phyloP scores from a whole-genome alignment of 139 green algal species.

The Nannochloris sp. region DNA sequence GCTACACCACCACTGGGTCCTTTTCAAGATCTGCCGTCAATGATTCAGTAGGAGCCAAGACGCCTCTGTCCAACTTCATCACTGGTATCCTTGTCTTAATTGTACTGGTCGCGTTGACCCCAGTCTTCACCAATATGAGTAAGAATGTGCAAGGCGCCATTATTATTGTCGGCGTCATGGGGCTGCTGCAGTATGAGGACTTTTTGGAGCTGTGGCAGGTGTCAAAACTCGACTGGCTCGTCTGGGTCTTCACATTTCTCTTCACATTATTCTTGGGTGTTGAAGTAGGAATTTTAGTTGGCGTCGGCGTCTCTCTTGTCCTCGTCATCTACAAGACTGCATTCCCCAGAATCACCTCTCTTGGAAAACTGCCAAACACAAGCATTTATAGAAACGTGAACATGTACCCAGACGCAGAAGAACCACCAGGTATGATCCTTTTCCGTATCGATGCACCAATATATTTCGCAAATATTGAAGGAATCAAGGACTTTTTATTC shows the following conservation, averaged over 20 bases:
- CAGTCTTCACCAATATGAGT: conserved; percentile 60
- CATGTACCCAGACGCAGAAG: conserved; percentile 21
- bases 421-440: conserved; percentile 41
- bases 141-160: conserved; percentile 61
- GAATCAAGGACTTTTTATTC: conserved; percentile 44
- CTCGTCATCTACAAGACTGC: conserved; percentile 27
- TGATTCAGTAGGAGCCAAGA: conserved; percentile 44
- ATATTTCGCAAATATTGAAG: conserved; percentile 53
- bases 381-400: conserved; percentile 17
- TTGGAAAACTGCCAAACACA: conserved; percentile 22
- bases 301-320: conserved; percentile 22
- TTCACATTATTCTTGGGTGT: conserved; percentile 34
- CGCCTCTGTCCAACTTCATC: conserved; percentile 43
- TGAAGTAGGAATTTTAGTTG: conserved; percentile 31
- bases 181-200: conserved; percentile 44
- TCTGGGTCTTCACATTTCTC: conserved; percentile 18
- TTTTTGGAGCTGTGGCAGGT: conserved; percentile 10
- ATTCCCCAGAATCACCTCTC: conserved; percentile 18
- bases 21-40: conserved; percentile 81
- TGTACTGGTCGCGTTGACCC: conserved; percentile 62
- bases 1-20: conserved; percentile 78
- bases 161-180: conserved; percentile 52
- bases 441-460: conserved; percentile 60
- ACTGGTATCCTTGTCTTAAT: conserved; percentile 55
- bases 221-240: conserved; percentile 27